These are phyloP conservation scores for Candida koratica DNA, from an alignment of 805 yeast species.

Conservation along the genomic window DNA sequence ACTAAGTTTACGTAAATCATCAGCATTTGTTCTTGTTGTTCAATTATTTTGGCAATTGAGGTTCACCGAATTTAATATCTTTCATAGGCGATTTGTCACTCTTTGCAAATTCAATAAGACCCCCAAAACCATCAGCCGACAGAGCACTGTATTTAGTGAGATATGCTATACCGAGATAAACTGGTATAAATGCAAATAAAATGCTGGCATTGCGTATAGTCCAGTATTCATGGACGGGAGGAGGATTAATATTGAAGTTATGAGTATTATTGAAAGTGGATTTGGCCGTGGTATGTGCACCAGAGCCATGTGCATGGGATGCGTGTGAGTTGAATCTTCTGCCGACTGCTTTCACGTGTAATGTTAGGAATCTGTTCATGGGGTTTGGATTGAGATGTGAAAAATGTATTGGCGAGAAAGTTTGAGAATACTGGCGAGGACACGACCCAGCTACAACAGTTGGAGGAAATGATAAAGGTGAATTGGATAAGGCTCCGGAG, in stretches of 20 bases:
- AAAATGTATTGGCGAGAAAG: not conserved
- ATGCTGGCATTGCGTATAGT: slow-evolving; percentile 34
- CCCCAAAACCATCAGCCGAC: slow-evolving; percentile 25
- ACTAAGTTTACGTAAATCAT: no score
- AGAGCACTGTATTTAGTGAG: slow-evolving; percentile 28
- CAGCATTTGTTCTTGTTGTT: no score
- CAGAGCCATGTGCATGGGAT: slow-evolving; percentile 10
- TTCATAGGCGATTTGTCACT: slow-evolving; percentile 38
- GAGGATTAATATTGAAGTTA: slow-evolving; percentile 41
- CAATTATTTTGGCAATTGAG: slow-evolving; percentile 21
- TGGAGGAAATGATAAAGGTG: no score
- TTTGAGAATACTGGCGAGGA: not conserved
- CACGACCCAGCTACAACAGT: no score
- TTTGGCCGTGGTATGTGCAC: slow-evolving; percentile 16
- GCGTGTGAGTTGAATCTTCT: slow-evolving; percentile 15
- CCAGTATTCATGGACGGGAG: slow-evolving; percentile 46
- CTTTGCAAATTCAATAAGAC: slow-evolving; percentile 32
- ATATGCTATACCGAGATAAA: slow-evolving; percentile 33
- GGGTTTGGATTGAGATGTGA: not conserved
- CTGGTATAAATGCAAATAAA: slow-evolving; percentile 36
- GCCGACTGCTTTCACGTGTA: not conserved
- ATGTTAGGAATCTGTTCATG: slow-evolving; percentile 11
- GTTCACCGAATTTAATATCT: slow-evolving; percentile 34
- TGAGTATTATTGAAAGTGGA: slow-evolving; percentile 40
- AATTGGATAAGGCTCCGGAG: no score